Percentiles rank a stretch among this genome's conserved stretches.
phyloP scores from a whole-genome alignment of 768 basidiomycete species.

The Auricularia auricula-judae region DNA sequence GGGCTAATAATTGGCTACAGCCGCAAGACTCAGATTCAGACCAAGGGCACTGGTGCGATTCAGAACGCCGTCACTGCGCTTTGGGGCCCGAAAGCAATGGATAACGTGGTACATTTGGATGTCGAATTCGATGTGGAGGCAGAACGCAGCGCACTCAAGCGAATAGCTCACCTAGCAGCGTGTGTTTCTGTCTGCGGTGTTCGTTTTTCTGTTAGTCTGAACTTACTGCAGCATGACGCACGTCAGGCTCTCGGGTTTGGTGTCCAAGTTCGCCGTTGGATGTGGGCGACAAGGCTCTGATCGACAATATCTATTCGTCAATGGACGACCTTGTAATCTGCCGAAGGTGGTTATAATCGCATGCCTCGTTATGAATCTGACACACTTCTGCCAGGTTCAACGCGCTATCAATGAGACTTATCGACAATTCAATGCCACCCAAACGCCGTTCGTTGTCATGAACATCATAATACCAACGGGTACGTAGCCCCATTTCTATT shows the following conservation, averaged over 20 bases:
- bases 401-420: slow-evolving; percentile 92
- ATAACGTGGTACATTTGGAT: slow-evolving; percentile 64
- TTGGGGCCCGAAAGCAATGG: slow-evolving; percentile 77
- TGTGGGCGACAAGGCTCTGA: slow-evolving; percentile 72
- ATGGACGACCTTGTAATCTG: slow-evolving; percentile 78
- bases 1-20: slow-evolving; percentile 13
- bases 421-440: slow-evolving; percentile 62
- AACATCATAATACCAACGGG: slow-evolving; percentile 76
- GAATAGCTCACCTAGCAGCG: slow-evolving; percentile 25
- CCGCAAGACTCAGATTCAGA: slow-evolving; percentile 52
- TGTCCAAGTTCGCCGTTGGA: slow-evolving; percentile 71
- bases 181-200: neutral
- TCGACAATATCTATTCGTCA: slow-evolving; percentile 87
- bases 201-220: no score
- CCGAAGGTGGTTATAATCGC: slow-evolving; percentile 40
- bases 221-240: slow-evolving; percentile 11
- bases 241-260: slow-evolving; percentile 61
- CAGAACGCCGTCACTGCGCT: slow-evolving; percentile 58
- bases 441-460: slow-evolving; percentile 73
- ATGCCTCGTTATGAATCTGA: neutral
- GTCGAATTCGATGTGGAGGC: slow-evolving; percentile 56
- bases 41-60: slow-evolving; percentile 52
- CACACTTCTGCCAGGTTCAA: slow-evolving; percentile 44
- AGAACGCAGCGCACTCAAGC: slow-evolving; percentile 42
- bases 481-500: slow-evolving; percentile 22